A percentile compares a stretch with the other conserved stretches of the same genome.
Conservation (phyloP, 257 asterid genomes). For the Primulina huaijiensis region DNA sequence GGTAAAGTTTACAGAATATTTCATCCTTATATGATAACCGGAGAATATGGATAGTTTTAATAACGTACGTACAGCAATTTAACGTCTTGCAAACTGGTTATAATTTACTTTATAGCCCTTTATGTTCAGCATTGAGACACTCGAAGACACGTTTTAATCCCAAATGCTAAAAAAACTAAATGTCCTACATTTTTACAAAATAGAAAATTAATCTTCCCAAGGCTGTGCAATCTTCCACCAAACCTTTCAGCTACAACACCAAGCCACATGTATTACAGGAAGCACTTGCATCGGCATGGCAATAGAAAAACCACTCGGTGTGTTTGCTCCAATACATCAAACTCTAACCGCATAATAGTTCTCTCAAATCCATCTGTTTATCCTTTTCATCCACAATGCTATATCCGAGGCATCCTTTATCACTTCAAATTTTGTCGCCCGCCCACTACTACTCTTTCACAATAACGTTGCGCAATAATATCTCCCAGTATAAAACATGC, state of each 20-base stretch:
- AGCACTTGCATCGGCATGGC: not conserved
- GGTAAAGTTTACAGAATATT: not conserved
- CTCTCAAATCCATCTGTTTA: not conserved
- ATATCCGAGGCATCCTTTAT: not conserved
- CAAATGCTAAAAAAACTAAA: not conserved
- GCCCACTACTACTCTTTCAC: not conserved
- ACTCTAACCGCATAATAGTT: not conserved
- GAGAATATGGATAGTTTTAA: no score
- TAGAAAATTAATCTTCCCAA: not conserved
- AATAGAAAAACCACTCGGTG: not conserved
- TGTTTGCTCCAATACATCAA: not conserved
- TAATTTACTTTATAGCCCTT: not conserved
- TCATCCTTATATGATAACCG: not conserved
- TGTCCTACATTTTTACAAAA: not conserved
- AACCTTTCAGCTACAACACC: not conserved
- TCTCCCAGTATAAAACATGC: not conserved
- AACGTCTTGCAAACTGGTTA: not conserved
- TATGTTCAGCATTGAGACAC: not conserved
- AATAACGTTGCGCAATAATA: not conserved
- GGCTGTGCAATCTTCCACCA: not conserved
- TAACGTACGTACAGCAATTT: not conserved
- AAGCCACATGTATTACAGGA: not conserved
- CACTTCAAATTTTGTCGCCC: not conserved
- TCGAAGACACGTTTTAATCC: no score
- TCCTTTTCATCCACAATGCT: not conserved